A percentile compares a stretch with the other conserved stretches of the same genome.
Evolutionary conservation across 768 basidiomycete genomes (phyloP).

Genomic region (Amanita molliuscula): DNA sequence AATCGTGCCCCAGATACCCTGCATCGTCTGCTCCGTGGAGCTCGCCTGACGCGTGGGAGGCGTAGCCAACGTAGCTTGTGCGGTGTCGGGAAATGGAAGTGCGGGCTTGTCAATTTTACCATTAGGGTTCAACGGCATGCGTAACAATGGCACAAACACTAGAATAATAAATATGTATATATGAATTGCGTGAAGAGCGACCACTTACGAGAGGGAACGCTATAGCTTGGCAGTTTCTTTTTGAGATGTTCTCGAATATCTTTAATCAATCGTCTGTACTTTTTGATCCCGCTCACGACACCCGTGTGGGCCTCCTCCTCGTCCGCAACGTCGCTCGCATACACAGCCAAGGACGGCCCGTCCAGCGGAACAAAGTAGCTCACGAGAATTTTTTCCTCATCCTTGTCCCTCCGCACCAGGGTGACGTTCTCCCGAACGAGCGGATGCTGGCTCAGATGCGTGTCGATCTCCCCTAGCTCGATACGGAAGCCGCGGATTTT

Average conservation of each 20-base stretch:
- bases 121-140: slow-evolving; percentile 98
- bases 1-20: slow-evolving; percentile 75
- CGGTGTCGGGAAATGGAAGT: slow-evolving; percentile 97
- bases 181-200: not conserved
- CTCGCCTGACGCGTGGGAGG: slow-evolving; percentile 30
- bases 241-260: slow-evolving; percentile 93
- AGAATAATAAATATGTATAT: not conserved
- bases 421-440: slow-evolving; percentile 97
- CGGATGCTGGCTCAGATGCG: slow-evolving; percentile 86
- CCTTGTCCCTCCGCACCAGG: slow-evolving; percentile 91
- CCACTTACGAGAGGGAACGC: slow-evolving; percentile 75
- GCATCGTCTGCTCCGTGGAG: slow-evolving; percentile 72
- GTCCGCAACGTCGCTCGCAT: slow-evolving; percentile 50
- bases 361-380: slow-evolving; percentile 93
- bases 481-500: slow-evolving; percentile 99
- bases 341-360: slow-evolving; percentile 52
- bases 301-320: slow-evolving; percentile 48
- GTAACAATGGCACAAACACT: slow-evolving; percentile 91
- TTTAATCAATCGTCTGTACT: slow-evolving; percentile 82
- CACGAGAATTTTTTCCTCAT: slow-evolving; percentile 97
- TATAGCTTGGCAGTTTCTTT: slow-evolving; percentile 93
- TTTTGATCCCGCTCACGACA: slow-evolving; percentile 65
- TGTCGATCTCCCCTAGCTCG: slow-evolving; percentile 97
- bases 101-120: slow-evolving; percentile 99
- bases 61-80: slow-evolving; percentile 39